phyloP scores from a whole-genome alignment of 352 stramenopile species.

The Globisporangium camurandrum region DNA sequence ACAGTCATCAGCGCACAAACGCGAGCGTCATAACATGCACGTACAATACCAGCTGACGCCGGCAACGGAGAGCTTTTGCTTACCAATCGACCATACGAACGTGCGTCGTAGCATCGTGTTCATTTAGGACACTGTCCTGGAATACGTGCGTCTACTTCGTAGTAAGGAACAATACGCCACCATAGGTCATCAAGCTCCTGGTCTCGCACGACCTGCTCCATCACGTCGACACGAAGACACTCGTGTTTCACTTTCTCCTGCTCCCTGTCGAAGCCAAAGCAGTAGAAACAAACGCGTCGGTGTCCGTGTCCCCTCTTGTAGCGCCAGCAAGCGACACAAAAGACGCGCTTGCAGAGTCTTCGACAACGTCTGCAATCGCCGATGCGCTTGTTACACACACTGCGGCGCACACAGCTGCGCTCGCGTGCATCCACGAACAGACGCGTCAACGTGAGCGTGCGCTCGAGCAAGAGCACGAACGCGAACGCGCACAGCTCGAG shows the following conservation, averaged over 20 bases:
- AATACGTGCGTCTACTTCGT: no score
- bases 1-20: neutral
- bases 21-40: conserved; percentile 4
- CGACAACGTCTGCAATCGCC: no score
- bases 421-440: no score
- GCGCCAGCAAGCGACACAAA: no score
- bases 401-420: conserved; percentile 8
- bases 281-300: neutral
- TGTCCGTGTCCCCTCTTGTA: neutral
- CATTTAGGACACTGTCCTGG: no score
- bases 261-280: no score
- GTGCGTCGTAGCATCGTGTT: conserved; percentile 13
- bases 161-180: no score
- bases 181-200: conserved; percentile 37
- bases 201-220: conserved; percentile 47
- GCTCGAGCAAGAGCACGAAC: conserved; percentile 15
- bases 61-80: conserved; percentile 41
- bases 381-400: conserved; percentile 6
- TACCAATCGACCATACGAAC: conserved; percentile 50
- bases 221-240: conserved; percentile 24
- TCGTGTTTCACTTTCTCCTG: conserved; percentile 41
- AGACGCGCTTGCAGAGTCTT: no score
- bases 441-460: no score
- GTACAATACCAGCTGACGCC: conserved; percentile 51
- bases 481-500: conserved; percentile 19